These are phyloP conservation scores for Centrapalus pauciflorus DNA, from an alignment of 129 eudicot species.

Conservation along the genomic window DNA sequence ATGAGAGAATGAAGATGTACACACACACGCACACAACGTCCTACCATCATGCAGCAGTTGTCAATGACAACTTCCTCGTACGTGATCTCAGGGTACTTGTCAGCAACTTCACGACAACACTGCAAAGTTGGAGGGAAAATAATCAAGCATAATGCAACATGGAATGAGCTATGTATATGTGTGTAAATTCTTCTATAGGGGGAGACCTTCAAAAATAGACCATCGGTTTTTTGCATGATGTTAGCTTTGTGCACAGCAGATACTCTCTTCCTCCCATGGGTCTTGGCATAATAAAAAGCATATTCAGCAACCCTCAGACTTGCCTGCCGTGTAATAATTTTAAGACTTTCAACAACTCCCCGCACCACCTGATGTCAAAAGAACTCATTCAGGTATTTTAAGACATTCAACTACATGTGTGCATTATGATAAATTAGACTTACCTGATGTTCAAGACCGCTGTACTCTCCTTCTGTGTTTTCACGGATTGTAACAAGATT, in stretches of 20 bases:
- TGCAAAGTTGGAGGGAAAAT: conserved; percentile 18
- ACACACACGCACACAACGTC: too few species aligned
- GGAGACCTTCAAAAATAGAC: conserved; percentile 85
- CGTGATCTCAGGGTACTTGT: conserved; percentile 90
- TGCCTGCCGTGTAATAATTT: conserved; percentile 94
- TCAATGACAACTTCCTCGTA: conserved; percentile 97
- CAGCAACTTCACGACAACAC: conserved; percentile 99
- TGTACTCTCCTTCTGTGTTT: conserved; percentile 97
- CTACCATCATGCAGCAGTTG: conserved; percentile 98
- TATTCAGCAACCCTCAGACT: conserved; percentile 97
- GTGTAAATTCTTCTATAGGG: neutral
- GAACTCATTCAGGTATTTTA: neutral
- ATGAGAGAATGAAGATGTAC: neutral
- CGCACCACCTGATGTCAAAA: conserved; percentile 71
- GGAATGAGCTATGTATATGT: neutral
- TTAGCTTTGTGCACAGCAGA: conserved; percentile 99
- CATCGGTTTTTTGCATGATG: conserved; percentile 97
- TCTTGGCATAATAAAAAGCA: conserved; percentile 90
- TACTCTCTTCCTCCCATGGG: conserved; percentile 87
- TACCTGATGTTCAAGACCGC: conserved; percentile 99
- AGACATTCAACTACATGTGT: neutral
- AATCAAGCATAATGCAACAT: conserved; percentile 17
- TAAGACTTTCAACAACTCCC: conserved; percentile 97
- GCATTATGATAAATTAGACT: conserved; percentile 25
- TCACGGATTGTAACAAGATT: conserved; percentile 91